Evolutionary conservation across 352 stramenopile species (phyloP), one percentile per base, ranked within the genome.

Genomic region (Globisporangium cystogenes): DNA sequence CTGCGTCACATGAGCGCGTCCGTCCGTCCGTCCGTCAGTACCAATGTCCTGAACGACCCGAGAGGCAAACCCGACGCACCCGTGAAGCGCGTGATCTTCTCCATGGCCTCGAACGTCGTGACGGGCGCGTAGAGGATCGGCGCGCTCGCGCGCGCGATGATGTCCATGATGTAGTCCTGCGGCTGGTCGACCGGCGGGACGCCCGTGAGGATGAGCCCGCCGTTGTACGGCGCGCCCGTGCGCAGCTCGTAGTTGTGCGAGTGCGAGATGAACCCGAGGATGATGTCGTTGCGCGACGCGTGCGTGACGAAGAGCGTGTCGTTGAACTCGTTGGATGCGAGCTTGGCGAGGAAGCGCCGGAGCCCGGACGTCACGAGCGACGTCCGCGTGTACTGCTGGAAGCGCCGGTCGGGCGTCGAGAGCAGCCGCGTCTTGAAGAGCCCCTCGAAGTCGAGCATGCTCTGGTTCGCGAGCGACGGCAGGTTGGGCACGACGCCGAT

Each of bases 291-390:
- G 31, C 88, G 77, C 29, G 81, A 95, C 16, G 86, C 75, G 64
- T 97, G 88, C 12, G 87, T 96, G 24, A 97, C 83, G 51, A 96
- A 97, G 36, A 95, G 70, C 55, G 86, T 87, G 52, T 90, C 67
- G 44, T 85, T 82, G 62, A 75, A 88, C 52, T 87, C 57, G 27
- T 86, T 70, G 11, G 68, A 79, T n/a, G 74, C 72, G 10, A 97
- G 60, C 49, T 95, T 91, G 39, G 78, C 72, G 26, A 96, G 60
- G 57, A 97, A 96, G 16, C 83, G 65, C 31, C 82, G 57, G 46
- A 97, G 67, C 0, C 86, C 87, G 18, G 88, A 92, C 10, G 88
- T 96, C 47, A 97, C 86, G 41, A 97, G 73, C 44, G 77, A 85
- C 35, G 77, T 87, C 42, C 70, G 70, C 20, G 74, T 76, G 51